A percentile compares a stretch with the other conserved stretches of the same genome.
These are phyloP conservation scores for Ophiostoma quercus DNA, from an alignment of 2,329 filamentous ascomycete genomes.

Conservation along the genomic window DNA sequence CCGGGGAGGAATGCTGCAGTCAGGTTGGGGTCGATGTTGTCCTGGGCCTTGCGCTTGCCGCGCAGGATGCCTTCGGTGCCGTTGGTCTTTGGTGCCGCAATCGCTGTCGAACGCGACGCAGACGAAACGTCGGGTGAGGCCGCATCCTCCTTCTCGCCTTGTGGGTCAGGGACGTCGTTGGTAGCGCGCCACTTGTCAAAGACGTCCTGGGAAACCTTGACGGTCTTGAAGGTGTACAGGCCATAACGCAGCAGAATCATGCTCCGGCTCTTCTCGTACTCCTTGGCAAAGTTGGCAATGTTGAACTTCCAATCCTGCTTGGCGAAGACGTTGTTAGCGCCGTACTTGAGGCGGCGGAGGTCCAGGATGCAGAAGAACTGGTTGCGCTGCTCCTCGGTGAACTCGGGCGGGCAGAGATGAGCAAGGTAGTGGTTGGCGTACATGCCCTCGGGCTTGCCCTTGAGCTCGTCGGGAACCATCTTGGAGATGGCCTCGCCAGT, in stretches of 20 bases:
- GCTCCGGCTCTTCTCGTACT: constrained; percentile 59
- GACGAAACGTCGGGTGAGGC: not conserved
- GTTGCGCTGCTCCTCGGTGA: constrained; percentile 55
- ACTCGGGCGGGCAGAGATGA: constrained; percentile 52
- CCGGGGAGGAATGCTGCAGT: constrained; percentile 36
- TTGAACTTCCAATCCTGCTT: constrained; percentile 61
- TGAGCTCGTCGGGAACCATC: constrained; percentile 49
- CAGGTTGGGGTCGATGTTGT: constrained; percentile 42
- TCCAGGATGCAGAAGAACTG: constrained; percentile 61
- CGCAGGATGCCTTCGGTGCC: constrained; percentile 35
- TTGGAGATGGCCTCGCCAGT: constrained; percentile 51
- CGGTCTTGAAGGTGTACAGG: constrained; percentile 58
- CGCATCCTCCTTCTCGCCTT: constrained; percentile 39
- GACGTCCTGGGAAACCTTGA: constrained; percentile 54
- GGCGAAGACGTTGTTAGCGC: constrained; percentile 55
- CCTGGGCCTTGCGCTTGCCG: constrained; percentile 54
- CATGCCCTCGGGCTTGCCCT: constrained; percentile 47
- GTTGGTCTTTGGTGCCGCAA: constrained; percentile 26
- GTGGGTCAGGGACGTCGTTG: constrained; percentile 49
- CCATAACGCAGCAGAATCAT: constrained; percentile 58
- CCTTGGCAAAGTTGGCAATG: constrained; percentile 57
- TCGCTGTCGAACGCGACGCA: not conserved
- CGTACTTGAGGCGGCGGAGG: constrained; percentile 56
- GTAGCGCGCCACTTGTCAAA: constrained; percentile 55
- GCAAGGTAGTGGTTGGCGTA: constrained; percentile 57